These are phyloP conservation scores for Wallacemonas collosoma DNA, from an alignment of 208 protist species.

Conservation along the genomic window DNA sequence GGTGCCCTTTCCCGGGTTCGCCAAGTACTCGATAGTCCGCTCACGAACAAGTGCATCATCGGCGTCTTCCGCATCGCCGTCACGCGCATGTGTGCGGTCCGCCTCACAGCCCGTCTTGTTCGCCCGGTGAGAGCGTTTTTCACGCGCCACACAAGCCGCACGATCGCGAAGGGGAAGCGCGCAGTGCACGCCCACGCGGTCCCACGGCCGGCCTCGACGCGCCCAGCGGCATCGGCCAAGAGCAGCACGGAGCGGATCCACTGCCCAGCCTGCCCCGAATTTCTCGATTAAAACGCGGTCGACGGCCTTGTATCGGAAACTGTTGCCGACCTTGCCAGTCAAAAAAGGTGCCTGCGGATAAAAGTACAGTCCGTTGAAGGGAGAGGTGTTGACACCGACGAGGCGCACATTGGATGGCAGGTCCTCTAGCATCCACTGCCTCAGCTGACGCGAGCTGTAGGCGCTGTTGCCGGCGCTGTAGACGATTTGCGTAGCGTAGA, in stretches of 20 bases:
- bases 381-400: slow-evolving; percentile 67
- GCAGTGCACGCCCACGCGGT: slow-evolving; percentile 33
- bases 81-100: too few relatives aligned
- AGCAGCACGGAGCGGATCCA: slow-evolving; percentile 32
- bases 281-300: slow-evolving; percentile 46
- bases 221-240: slow-evolving; percentile 15
- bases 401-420: slow-evolving; percentile 63
- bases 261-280: slow-evolving; percentile 18
- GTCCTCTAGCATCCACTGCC: slow-evolving; percentile 51
- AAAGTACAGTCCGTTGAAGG: slow-evolving; percentile 60
- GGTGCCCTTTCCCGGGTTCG: slow-evolving; percentile 48
- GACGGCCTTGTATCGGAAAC: slow-evolving; percentile 67
- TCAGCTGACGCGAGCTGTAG: slow-evolving; percentile 40
- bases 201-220: slow-evolving; percentile 18
- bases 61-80: slow-evolving; percentile 24
- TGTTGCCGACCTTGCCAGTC: slow-evolving; percentile 63
- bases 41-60: slow-evolving; percentile 49
- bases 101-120: neutral
- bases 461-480: slow-evolving; percentile 39
- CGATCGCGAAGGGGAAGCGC: slow-evolving; percentile 10
- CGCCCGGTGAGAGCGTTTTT: slow-evolving; percentile 17
- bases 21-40: slow-evolving; percentile 71
- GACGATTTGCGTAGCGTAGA: slow-evolving; percentile 41
- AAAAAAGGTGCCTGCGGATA: slow-evolving; percentile 77
- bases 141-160: slow-evolving; percentile 3